Evolutionary conservation across 352 stramenopile species (phyloP).

Genomic region (Pythium sukuiense): DNA sequence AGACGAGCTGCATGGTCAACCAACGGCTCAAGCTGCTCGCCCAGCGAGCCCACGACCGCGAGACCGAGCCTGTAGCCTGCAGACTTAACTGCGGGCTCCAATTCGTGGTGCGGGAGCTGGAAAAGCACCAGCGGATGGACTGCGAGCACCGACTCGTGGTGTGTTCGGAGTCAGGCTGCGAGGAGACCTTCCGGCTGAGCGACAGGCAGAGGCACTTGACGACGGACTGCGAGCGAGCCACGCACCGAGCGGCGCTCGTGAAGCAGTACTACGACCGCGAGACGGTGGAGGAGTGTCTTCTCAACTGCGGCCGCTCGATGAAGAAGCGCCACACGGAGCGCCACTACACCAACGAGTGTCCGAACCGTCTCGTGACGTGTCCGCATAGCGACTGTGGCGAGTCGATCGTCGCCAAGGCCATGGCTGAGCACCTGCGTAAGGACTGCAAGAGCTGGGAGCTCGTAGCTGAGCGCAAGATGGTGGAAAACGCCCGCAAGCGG

Average conservation of each 20-base stretch:
- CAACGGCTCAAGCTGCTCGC: conserved; percentile 65
- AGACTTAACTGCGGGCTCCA: conserved; percentile 42
- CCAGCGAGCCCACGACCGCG: conserved; percentile 49
- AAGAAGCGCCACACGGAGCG: conserved; percentile 34
- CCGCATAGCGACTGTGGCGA: conserved; percentile 46
- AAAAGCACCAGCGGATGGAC: conserved; percentile 48
- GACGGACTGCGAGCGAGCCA: conserved; percentile 38
- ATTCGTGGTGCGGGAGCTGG: conserved; percentile 40
- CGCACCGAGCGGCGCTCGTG: conserved; percentile 44
- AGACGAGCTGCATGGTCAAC: conserved; percentile 69
- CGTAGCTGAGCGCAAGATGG: conserved; percentile 26
- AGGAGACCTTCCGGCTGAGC: conserved; percentile 32
- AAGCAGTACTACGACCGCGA: conserved; percentile 38
- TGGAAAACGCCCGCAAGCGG: conserved; percentile 35
- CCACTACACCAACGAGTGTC: conserved; percentile 51
- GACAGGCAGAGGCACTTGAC: conserved; percentile 35
- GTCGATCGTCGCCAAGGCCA: conserved; percentile 47
- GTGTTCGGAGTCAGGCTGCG: conserved; percentile 53
- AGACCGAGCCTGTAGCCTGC: conserved; percentile 41
- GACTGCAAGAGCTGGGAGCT: conserved; percentile 45
- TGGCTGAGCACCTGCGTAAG: conserved; percentile 35
- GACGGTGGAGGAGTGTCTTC: conserved; percentile 40
- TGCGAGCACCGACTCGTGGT: conserved; percentile 55
- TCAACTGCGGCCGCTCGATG: conserved; percentile 39
- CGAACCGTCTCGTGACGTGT: conserved; percentile 48